These are phyloP conservation scores for Phialocephala sp. DNA, from an alignment of 2,329 filamentous ascomycete genomes.

Conservation along the genomic window DNA sequence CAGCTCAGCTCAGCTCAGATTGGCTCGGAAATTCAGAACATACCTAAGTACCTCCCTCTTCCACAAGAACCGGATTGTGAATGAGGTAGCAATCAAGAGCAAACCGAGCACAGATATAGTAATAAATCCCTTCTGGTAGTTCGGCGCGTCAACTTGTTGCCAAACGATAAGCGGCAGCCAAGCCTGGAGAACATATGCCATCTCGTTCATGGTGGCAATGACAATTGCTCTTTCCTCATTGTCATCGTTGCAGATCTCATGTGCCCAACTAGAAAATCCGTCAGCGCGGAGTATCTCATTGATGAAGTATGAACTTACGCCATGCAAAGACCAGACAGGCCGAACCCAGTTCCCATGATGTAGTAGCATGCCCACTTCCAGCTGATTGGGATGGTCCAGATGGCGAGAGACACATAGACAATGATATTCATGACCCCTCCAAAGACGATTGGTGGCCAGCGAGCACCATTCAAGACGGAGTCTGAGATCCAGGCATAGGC, in stretches of 20 bases:
- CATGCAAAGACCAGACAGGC: conserved; percentile 55
- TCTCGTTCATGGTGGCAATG: conserved; percentile 68
- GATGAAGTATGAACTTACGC: conserved; percentile 46
- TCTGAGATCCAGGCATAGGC: conserved; percentile 72
- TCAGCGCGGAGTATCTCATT: conserved; percentile 5
- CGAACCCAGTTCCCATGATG: conserved; percentile 54
- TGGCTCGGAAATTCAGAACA: no score
- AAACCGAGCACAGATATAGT: conserved; percentile 57
- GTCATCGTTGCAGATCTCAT: conserved; percentile 58
- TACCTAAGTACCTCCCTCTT: conserved; percentile 14
- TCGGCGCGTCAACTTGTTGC: conserved; percentile 67
- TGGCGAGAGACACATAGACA: conserved; percentile 50
- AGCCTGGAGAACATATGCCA: conserved; percentile 71
- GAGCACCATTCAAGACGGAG: conserved; percentile 59
- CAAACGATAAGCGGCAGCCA: conserved; percentile 72
- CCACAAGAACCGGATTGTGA: conserved; percentile 23
- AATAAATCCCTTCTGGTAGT: conserved; percentile 65
- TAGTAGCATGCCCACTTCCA: conserved; percentile 71
- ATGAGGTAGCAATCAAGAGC: conserved; percentile 25
- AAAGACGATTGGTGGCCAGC: conserved; percentile 67
- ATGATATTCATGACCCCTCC: conserved; percentile 53
- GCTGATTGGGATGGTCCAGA: conserved; percentile 55
- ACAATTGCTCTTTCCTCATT: conserved; percentile 71
- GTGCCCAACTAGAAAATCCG: conserved; percentile 48
- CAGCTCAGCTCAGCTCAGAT: no score